phyloP scores from a whole-genome alignment of 164 flowering plant genomes.

The Vitis rotundifolia region DNA sequence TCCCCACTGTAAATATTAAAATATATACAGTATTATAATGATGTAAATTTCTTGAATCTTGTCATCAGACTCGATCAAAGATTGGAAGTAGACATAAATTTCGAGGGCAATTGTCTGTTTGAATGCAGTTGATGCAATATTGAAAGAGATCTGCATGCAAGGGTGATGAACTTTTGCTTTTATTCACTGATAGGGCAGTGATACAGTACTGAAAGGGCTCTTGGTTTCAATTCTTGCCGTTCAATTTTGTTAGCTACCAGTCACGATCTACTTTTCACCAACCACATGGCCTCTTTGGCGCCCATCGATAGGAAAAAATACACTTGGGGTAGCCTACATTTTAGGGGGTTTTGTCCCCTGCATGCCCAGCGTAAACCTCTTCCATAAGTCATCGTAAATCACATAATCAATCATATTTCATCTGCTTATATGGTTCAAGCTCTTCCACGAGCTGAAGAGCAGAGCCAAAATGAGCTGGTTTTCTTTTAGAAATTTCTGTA shows the following conservation, averaged over 20 bases:
- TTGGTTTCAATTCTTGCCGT: background rate
- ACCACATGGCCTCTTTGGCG: conserved; percentile 22
- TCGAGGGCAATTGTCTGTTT: background rate
- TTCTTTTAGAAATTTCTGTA: too few species aligned
- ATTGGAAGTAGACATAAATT: background rate
- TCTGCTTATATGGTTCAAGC: too few species aligned
- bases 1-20: conserved; percentile 1
- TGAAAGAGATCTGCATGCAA: too few species aligned
- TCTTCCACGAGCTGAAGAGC: too few species aligned
- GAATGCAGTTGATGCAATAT: too few species aligned
- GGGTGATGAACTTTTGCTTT: too few species aligned
- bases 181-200: too few species aligned
- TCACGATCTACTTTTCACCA: conserved; percentile 19
- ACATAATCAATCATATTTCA: too few species aligned
- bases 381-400: too few species aligned
- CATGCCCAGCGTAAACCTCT: too few species aligned
- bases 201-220: too few species aligned
- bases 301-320: background rate
- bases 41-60: background rate
- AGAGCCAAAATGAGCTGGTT: too few species aligned
- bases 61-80: background rate
- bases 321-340: background rate
- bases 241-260: conserved; percentile 1
- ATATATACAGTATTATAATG: background rate
- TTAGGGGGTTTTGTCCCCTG: background rate